A percentile compares a stretch with the other conserved stretches of the same genome.
Conservation (phyloP, 2,329 filamentous ascomycete species). For the Seiridium cupressi region DNA sequence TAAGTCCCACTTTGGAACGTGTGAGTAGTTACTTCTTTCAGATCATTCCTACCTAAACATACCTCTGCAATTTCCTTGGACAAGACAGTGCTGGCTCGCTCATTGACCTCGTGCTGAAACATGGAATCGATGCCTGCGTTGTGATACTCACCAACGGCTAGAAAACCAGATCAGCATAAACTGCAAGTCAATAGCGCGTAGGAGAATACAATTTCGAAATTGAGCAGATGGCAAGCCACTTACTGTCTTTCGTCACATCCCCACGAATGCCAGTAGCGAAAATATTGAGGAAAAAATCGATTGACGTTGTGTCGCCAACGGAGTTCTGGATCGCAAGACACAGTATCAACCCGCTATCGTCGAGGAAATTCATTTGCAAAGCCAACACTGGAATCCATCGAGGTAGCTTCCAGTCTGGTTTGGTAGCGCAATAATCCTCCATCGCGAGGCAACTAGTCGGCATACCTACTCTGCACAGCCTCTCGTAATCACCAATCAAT, state of each 20-base stretch:
- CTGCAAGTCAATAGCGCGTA: no score
- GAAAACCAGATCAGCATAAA: no score
- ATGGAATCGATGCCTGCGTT: no score
- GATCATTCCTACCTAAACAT: no score
- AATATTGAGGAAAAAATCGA: constrained; percentile 7
- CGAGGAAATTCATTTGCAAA: constrained; percentile 14
- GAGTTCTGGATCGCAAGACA: constrained; percentile 12
- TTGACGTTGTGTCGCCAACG: constrained; percentile 11
- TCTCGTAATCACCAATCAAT: neutral
- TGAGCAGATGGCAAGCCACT: neutral
- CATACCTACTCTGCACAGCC: constrained; percentile 10
- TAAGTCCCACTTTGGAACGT: neutral
- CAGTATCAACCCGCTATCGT: constrained; percentile 6
- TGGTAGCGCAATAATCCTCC: constrained; percentile 9
- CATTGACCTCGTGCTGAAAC: no score
- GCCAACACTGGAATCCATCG: constrained; percentile 14
- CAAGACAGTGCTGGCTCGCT: no score
- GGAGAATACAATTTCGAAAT: no score
- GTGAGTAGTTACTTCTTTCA: no score
- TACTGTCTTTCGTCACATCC: neutral
- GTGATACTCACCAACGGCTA: no score
- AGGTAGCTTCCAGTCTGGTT: neutral
- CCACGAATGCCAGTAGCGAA: constrained; percentile 7
- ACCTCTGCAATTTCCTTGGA: no score
- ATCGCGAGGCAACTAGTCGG: constrained; percentile 11